Evolutionary conservation across 2,329 filamentous ascomycete species (phyloP), one percentile per base, ranked within the genome.

Genomic region (Sarocladiaceae sp.): DNA sequence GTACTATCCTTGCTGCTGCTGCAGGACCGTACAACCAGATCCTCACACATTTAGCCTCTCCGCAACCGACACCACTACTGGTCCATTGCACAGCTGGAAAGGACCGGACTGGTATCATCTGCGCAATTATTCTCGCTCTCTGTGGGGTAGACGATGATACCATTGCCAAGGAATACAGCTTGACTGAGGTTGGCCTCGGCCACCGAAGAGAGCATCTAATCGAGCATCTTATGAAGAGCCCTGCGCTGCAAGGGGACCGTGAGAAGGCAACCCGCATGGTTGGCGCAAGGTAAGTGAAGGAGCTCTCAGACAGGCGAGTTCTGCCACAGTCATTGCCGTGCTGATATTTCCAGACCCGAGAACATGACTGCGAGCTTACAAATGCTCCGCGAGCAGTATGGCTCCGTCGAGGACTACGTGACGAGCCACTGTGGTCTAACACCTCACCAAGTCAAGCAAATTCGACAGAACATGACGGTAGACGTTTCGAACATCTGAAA

Each of bases 61-160:
- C 62, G 4, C 63, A 73, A 2, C 60, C 68, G 2, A 56, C 69
- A 1, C 81, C 84, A 7, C 67, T 86, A 10, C 71, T 90, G 6
- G 71, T 90, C 7, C 87, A 92, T 62, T 91, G 88, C 66, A 88
- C 86, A 0, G 86, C 85, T 0, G 88, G 88, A 12, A 92, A 92
- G 67, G 88, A 92, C 64, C 76, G 88, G 39, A 91, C 88, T 0
- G 88, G 88, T 2, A 76, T 91, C 4, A 69, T 90, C 40, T 79
- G 82, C 47, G 87, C 85, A 3, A 59, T 92, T 36, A 64, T 91
- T 8, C 72, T 90, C 35, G 69, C 78, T 23, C 72, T 90, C 25
- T 82, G 82, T 8, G 83, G 83, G 3, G 82, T 88, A 0, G 66
- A 74, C 1, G 76, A 83, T 56, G 71, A 79, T 29, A 63, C 68